Evolutionary conservation across 176 grass and related monocot genomes (phyloP).

Genomic region (Oryza punctata): DNA sequence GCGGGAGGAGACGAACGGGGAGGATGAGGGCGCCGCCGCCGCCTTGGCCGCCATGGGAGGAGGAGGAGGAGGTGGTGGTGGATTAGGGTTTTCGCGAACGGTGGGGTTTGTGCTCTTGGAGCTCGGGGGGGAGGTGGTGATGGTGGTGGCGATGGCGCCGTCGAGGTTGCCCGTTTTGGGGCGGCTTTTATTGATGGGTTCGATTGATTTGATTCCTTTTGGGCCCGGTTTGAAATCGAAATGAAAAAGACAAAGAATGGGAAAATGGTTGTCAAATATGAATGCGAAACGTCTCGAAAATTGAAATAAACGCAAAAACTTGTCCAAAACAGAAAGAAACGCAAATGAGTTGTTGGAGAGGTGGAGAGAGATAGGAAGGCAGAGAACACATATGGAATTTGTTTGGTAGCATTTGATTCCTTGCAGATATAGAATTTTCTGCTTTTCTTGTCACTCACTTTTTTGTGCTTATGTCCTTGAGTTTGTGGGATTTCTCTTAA

Average conservation of each 20-base stretch:
- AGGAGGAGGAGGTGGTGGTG: background rate
- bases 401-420: no score
- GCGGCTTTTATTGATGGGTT: background rate
- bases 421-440: no score
- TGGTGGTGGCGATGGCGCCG: background rate
- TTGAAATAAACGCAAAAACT: background rate
- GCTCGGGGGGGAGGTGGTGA: background rate
- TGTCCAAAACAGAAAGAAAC: background rate
- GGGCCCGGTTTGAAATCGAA: background rate
- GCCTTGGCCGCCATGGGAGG: constrained; percentile 44
- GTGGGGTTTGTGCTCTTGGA: constrained; percentile 24
- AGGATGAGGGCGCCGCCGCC: constrained; percentile 36
- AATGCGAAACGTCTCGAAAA: background rate
- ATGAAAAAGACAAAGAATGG: background rate
- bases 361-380: no score
- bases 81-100: constrained; percentile 18
- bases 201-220: background rate
- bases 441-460: no score
- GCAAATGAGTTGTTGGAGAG: background rate
- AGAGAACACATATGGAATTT: no score
- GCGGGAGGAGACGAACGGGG: constrained; percentile 32
- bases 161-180: background rate
- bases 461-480: no score
- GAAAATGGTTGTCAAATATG: background rate
- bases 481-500: no score